Conservation (phyloP, 2,329 filamentous ascomycete species). For the Trichoderma simmonsii region DNA sequence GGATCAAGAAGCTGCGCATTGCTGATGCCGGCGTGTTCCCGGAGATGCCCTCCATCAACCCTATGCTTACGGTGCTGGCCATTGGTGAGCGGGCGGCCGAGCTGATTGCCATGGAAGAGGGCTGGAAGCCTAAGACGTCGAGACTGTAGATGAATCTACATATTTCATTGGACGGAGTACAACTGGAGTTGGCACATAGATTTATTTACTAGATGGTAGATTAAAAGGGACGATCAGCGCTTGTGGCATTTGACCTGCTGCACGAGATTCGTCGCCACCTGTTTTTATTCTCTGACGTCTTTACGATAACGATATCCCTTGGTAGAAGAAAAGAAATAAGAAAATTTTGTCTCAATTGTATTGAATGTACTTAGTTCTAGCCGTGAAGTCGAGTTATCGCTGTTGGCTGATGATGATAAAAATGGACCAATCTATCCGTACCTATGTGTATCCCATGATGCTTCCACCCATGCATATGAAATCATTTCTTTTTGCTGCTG, state of each 20-base stretch:
- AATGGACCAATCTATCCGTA: not conserved
- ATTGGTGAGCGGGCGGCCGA: constrained; percentile 83
- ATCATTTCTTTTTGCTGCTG: not conserved
- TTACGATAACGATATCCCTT: not conserved
- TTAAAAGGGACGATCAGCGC: not conserved
- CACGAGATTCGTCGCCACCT: not conserved
- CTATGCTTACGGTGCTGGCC: constrained; percentile 83
- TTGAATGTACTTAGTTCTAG: not conserved
- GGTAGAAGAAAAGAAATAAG: not conserved
- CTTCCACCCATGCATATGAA: not conserved
- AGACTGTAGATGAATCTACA: constrained; percentile 28
- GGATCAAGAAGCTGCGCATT: constrained; percentile 71
- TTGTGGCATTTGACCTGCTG: not conserved
- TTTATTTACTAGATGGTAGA: not conserved
- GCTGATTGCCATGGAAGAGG: constrained; percentile 69
- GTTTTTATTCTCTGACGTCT: not conserved
- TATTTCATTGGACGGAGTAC: not conserved
- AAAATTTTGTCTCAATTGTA: not conserved
- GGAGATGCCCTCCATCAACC: constrained; percentile 81
- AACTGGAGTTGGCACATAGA: not conserved
- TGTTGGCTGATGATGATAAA: not conserved
- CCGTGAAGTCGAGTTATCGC: not conserved
- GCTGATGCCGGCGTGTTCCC: constrained; percentile 88
- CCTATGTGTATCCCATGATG: not conserved
- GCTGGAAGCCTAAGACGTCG: constrained; percentile 36